Evolutionary conservation across 768 basidiomycete species (phyloP).

Genomic region (Pleurotus citrinopileatus): DNA sequence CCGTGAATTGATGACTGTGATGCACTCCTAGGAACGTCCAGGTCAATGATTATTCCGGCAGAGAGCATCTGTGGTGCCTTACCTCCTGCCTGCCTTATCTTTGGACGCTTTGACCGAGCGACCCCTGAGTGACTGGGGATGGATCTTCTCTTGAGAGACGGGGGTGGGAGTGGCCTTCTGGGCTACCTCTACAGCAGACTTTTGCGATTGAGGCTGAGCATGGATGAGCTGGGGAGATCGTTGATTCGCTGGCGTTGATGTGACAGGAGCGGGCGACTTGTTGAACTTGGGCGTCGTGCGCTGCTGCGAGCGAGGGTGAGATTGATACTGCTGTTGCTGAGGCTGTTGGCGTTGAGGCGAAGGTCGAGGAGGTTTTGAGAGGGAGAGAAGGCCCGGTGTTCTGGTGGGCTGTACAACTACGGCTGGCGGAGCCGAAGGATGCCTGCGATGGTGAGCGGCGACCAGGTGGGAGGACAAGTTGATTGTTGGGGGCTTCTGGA

Average conservation of each 20-base stretch:
- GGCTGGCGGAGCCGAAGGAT: constrained; percentile 67
- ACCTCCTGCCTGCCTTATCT: constrained; percentile 44
- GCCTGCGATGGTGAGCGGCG: constrained; percentile 48
- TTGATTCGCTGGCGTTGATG: constrained; percentile 23
- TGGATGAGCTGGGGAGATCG: not conserved
- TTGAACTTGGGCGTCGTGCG: constrained; percentile 36
- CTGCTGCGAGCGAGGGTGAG: constrained; percentile 25
- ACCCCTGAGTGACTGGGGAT: constrained; percentile 20
- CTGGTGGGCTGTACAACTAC: constrained; percentile 70
- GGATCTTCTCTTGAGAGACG: constrained; percentile 24
- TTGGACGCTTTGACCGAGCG: constrained; percentile 32
- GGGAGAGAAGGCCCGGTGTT: constrained; percentile 69
- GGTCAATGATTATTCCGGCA: too few relatives aligned
- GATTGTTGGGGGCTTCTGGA: constrained; percentile 41
- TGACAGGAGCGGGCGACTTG: constrained; percentile 18
- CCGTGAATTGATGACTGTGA: constrained; percentile 40
- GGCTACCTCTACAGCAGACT: constrained; percentile 9
- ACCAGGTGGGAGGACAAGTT: constrained; percentile 24
- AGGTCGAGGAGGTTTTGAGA: constrained; percentile 52
- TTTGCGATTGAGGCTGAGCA: constrained; percentile 2
- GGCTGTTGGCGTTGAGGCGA: constrained; percentile 26
- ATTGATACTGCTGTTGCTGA: constrained; percentile 34
- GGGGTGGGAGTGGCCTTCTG: constrained; percentile 2
- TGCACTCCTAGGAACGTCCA: constrained; percentile 33
- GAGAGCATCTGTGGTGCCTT: too few relatives aligned